phyloP scores from a whole-genome alignment of 1,284 basidiomycete genomes.

The Irpex sp. region DNA sequence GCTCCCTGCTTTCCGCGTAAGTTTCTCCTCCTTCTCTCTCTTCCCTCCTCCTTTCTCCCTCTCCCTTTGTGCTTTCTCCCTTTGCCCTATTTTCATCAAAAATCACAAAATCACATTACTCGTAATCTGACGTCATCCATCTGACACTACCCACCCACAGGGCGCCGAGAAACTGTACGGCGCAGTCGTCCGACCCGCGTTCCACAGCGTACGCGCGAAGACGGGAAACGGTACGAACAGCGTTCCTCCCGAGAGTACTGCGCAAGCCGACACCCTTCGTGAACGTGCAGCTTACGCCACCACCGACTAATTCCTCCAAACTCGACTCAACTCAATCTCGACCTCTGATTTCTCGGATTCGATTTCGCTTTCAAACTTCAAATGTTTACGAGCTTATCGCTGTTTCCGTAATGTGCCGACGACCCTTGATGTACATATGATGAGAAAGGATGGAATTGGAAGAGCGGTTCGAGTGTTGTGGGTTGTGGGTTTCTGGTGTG shows the following conservation, averaged over 20 bases:
- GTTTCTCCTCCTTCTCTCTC: constrained; percentile 28
- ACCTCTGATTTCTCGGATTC: neutral
- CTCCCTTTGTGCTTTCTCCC: too few species aligned
- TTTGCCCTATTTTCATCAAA: too few species aligned
- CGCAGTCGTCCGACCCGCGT: constrained; percentile 27
- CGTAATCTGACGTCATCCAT: constrained; percentile 9
- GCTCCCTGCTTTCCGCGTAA: constrained; percentile 74
- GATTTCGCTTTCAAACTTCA: neutral
- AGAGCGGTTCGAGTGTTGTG: neutral
- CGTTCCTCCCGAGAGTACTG: constrained; percentile 22
- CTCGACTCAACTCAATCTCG: neutral
- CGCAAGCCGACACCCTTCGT: constrained; percentile 38
- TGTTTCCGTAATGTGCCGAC: neutral
- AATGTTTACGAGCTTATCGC: neutral
- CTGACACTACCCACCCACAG: constrained; percentile 16
- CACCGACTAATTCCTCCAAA: constrained; percentile 19
- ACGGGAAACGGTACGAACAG: constrained; percentile 17
- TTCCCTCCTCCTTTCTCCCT: neutral
- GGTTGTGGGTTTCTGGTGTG: neutral
- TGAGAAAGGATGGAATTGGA: neutral
- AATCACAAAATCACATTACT: neutral
- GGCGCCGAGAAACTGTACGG: constrained; percentile 30
- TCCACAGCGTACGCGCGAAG: constrained; percentile 25
- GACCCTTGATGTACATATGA: neutral
- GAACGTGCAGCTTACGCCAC: constrained; percentile 40